Conservation (phyloP, 345 rosid species). For the Hibiscus mutabilis region DNA sequence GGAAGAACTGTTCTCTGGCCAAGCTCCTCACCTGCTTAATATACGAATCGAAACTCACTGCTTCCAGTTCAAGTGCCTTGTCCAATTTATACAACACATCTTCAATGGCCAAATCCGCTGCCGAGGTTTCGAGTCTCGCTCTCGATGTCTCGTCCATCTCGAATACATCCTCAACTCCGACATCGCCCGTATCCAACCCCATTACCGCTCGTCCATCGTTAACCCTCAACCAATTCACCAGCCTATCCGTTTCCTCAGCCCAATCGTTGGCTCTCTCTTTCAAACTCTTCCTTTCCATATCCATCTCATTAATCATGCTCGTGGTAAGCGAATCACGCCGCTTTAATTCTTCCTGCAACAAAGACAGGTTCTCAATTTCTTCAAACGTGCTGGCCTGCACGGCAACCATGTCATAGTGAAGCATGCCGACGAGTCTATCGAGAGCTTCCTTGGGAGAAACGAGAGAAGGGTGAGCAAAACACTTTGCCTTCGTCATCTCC, state of each 20-base stretch:
- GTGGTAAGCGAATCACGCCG: slow-evolving; percentile 10
- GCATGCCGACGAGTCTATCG: slow-evolving; percentile 49
- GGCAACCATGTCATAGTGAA: slow-evolving; percentile 42
- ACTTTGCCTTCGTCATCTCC: neutral
- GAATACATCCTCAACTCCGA: slow-evolving; percentile 31
- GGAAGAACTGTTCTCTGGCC: slow-evolving; percentile 58
- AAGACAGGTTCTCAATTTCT: slow-evolving; percentile 36
- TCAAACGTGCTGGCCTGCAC: slow-evolving; percentile 19
- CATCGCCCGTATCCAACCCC: neutral
- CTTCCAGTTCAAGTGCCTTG: slow-evolving; percentile 35
- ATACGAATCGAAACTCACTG: slow-evolving; percentile 36
- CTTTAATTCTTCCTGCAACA: slow-evolving; percentile 30
- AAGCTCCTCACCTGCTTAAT: slow-evolving; percentile 52
- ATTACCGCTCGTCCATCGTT: slow-evolving; percentile 17
- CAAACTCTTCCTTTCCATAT: slow-evolving; percentile 30
- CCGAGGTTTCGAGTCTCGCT: slow-evolving; percentile 26
- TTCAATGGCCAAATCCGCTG: slow-evolving; percentile 44
- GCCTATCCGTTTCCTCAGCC: slow-evolving; percentile 19
- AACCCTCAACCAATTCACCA: slow-evolving; percentile 39
- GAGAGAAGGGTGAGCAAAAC: slow-evolving; percentile 24
- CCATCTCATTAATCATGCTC: slow-evolving; percentile 26
- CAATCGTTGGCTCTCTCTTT: slow-evolving; percentile 20
- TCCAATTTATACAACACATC: slow-evolving; percentile 51
- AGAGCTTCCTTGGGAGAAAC: slow-evolving; percentile 55
- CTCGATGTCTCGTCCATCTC: slow-evolving; percentile 30